Conservation (phyloP, 176 grass and related monocot genomes). For the Hordeum marinum region DNA sequence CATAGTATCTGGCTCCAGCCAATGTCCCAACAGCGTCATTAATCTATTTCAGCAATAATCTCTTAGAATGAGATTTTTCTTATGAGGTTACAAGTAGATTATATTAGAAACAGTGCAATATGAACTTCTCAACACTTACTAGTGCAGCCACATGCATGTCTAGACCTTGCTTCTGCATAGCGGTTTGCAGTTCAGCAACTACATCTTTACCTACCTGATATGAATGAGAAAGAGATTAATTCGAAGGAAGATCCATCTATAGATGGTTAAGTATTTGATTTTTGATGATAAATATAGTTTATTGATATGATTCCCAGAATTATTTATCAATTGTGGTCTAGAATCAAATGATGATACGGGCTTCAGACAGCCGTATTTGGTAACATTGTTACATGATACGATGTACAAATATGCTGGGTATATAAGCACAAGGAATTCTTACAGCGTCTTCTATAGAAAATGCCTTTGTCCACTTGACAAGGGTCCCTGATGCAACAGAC, state of each 20-base stretch:
- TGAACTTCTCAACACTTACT: constrained; percentile 30
- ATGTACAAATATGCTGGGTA: neutral
- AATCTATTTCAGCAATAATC: constrained; percentile 45
- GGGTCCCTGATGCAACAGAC: constrained; percentile 63
- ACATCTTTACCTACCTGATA: constrained; percentile 81
- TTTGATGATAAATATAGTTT: neutral
- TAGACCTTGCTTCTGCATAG: constrained; percentile 70
- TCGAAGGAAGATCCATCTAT: neutral
- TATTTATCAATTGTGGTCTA: neutral
- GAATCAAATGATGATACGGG: neutral
- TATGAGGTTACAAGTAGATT: neutral
- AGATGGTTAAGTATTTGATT: neutral
- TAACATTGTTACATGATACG: neutral
- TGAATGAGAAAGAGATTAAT: constrained; percentile 22
- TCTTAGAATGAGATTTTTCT: neutral
- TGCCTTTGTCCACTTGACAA: constrained; percentile 91
- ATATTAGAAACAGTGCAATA: neutral
- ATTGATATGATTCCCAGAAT: neutral
- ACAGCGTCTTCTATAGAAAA: constrained; percentile 82
- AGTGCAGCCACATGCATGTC: constrained; percentile 79
- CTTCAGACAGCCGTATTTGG: neutral
- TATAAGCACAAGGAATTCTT: constrained; percentile 12
- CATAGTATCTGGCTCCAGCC: constrained; percentile 71
- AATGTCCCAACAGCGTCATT: constrained; percentile 90
- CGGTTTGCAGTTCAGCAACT: constrained; percentile 52